Conservation (phyloP, 177 flowering plant genomes). For the Vitis hybrid region DNA sequence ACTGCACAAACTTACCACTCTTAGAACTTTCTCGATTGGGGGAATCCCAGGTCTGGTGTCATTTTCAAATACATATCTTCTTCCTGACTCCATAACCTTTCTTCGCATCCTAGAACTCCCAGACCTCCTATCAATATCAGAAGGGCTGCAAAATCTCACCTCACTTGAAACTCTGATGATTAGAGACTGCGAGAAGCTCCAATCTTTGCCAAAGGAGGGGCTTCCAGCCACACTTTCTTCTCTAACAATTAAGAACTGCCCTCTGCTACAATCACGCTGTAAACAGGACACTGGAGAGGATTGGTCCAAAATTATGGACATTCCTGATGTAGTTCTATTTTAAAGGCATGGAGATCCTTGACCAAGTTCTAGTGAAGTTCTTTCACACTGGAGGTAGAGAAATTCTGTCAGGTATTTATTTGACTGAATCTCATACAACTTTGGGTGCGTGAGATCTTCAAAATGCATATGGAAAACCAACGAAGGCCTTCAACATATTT, state of each 20-base stretch:
- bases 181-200: background rate
- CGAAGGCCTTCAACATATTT: too few species aligned
- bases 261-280: slow-evolving; percentile 7
- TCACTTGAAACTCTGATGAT: background rate
- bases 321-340: background rate
- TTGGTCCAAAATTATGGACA: slow-evolving; percentile 13
- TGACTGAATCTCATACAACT: too few species aligned
- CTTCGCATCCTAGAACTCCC: background rate
- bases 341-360: background rate
- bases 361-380: background rate
- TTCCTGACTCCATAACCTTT: background rate
- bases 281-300: slow-evolving; percentile 10
- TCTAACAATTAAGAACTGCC: slow-evolving; percentile 1
- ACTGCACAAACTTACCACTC: slow-evolving; percentile 16
- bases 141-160: background rate
- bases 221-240: slow-evolving; percentile 14
- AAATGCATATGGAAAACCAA: too few species aligned
- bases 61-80: slow-evolving; percentile 1
- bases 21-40: slow-evolving; percentile 12
- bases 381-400: too few species aligned
- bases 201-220: slow-evolving; percentile 13
- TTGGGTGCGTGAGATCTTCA: too few species aligned
- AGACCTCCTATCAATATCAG: background rate
- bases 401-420: too few species aligned
- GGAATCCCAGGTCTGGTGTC: slow-evolving; percentile 10